Conservation (phyloP, 2,329 filamentous ascomycete species). For the Fusarium nurragi region DNA sequence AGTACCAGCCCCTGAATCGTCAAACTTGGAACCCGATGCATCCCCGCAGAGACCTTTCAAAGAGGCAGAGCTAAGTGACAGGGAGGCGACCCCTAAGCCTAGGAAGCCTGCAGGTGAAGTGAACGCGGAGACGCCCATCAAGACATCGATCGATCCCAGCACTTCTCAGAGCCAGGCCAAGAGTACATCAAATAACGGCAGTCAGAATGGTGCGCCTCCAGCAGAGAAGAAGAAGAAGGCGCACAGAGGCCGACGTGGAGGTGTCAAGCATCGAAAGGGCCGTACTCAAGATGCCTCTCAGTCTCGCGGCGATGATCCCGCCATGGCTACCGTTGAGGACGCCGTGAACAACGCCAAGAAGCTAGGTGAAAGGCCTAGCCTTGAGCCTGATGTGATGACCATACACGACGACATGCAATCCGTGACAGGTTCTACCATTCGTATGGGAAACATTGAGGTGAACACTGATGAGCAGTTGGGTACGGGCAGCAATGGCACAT, state of each 20-base stretch:
- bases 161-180: background rate
- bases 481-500: slow-evolving; percentile 94
- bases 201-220: slow-evolving; percentile 22
- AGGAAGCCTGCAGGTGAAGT: background rate
- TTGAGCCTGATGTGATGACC: slow-evolving; percentile 71
- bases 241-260: slow-evolving; percentile 76
- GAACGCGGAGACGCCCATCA: background rate
- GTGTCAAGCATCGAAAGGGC: slow-evolving; percentile 71
- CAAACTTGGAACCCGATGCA: slow-evolving; percentile 6
- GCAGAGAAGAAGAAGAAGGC: slow-evolving; percentile 73
- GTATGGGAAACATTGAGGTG: slow-evolving; percentile 71
- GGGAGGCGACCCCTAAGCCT: slow-evolving; percentile 29
- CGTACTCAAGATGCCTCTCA: slow-evolving; percentile 63
- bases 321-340: slow-evolving; percentile 65
- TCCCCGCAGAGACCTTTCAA: slow-evolving; percentile 3
- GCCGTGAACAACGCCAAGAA: slow-evolving; percentile 68
- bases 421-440: slow-evolving; percentile 67
- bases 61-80: slow-evolving; percentile 22
- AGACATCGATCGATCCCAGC: slow-evolving; percentile 3
- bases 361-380: slow-evolving; percentile 60
- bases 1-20: slow-evolving; percentile 10
- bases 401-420: slow-evolving; percentile 67
- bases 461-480: slow-evolving; percentile 71
- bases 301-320: slow-evolving; percentile 58
- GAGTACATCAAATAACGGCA: background rate